Evolutionary conservation across 208 protist genomes (phyloP), one percentile per base, ranked within the genome.

Genomic region (Trypanosoma rangeli): DNA sequence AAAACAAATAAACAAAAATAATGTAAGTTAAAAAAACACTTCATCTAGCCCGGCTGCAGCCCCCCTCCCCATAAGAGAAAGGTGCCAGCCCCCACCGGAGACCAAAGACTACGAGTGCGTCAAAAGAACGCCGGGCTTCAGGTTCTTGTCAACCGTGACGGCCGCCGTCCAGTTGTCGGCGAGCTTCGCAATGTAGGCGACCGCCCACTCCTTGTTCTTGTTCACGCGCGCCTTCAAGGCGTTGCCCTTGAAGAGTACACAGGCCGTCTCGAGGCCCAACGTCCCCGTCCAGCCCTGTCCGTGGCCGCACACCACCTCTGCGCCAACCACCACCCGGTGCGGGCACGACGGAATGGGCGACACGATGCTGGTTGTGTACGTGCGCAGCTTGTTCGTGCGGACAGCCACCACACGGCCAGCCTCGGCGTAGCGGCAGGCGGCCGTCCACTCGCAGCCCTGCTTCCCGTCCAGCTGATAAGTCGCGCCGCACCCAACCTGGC

Each of bases 101-200:
- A 28, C 26, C 7, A 31, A n/a, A 29, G 24, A 5, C 71, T 94
- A 94, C 39, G 70, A 70, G 78, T 90, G 83, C 2, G 90, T 90
- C 59, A 95, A 65, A 49, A 79, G 68, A 42, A 95, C 74, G 29
- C 90, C 90, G 20, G 78, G 39, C 76, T 83, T 86, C 58, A 83
- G 58, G 55, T 76, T 79, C 70, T 85, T 76, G 64, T 92, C 83
- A 35, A 92, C n/a, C 12, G 79, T 85, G 31, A 95, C 61, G 49
- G 85, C 79, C 18, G 74, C 79, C 10, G 78, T 85, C 87, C 86
- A 93, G 81, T 83, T 84, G 64, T 90, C 82, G 13, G 79, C 76
- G 56, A 90, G 72, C 67, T 79, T 86, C 16, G 73, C 76, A 24
- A 92, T 83, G 81, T 92, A 95, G 18, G 80, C 29, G 13, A 84